Conservation (phyloP, 1,284 basidiomycete species). For the Tetrapyrgos nigripes region DNA sequence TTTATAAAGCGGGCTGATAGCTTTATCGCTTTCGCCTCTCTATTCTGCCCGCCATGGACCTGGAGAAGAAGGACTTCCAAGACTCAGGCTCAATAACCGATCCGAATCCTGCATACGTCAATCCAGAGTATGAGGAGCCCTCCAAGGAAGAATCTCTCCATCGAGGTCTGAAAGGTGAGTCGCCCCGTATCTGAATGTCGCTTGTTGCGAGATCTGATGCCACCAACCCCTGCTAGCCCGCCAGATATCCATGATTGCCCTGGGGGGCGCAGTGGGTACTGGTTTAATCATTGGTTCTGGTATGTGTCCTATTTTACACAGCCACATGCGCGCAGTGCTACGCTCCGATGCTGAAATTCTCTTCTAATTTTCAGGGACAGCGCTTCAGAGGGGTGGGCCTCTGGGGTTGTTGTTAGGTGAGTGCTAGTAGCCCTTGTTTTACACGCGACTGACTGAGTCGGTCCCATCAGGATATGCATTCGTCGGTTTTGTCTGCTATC, state of each 20-base stretch:
- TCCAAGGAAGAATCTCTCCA: slow-evolving; percentile 54
- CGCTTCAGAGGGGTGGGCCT: slow-evolving; percentile 59
- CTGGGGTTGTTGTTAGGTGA: slow-evolving; percentile 53
- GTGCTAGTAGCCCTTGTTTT: too few species aligned
- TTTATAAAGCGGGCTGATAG: too few species aligned
- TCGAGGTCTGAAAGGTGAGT: slow-evolving; percentile 67
- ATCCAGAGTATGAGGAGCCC: slow-evolving; percentile 49
- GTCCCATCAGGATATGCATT: too few species aligned
- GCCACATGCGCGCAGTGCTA: too few species aligned
- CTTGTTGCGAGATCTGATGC: too few species aligned
- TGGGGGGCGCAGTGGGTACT: slow-evolving; percentile 70
- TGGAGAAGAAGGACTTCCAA: not conserved
- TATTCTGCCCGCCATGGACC: not conserved
- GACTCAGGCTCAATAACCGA: not conserved
- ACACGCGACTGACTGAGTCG: too few species aligned
- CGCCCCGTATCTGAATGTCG: too few species aligned
- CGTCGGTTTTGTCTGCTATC: slow-evolving; percentile 62
- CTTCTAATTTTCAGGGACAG: too few species aligned
- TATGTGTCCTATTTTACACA: too few species aligned
- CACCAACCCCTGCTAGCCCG: too few species aligned
- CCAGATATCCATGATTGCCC: slow-evolving; percentile 77
- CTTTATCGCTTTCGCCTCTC: not conserved
- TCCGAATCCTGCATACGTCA: slow-evolving; percentile 23
- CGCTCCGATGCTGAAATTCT: too few species aligned
- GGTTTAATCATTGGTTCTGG: slow-evolving; percentile 80